Base-by-base conservation (phyloP, 2,329 filamentous ascomycete species). In the Magnaporthales sp. region DNA sequence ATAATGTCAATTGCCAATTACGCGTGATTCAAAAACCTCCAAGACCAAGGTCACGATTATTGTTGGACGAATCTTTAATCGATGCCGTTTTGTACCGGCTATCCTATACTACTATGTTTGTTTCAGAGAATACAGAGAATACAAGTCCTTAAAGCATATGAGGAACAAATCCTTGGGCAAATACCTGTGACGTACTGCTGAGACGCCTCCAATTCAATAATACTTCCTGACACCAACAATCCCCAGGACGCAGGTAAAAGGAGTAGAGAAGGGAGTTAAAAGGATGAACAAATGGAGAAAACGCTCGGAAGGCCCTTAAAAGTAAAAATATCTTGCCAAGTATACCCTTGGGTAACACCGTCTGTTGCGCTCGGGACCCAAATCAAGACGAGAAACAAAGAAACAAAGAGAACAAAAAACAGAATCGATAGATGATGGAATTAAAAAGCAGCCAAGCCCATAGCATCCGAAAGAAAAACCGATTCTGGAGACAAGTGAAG, bases 381-480 rank as follows among this genome's bases (percentile, higher is more conserved):
- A 38, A 8, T 26, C n/a, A 51, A 38, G 7, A 24, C n/a, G 29
- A 24, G 22, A 24, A 29, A 62, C 4, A 30, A 66, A 51, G n/a
- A 26, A 66, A 63, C 63, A 67, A n/a, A 62, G 58, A 46, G 13
- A 51, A 9, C 64, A 56, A 64, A 67, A 61, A 63, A 31, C 29
- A 51, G 32, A n/a, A n/a, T n/a, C n/a, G n/a, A 4, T 26, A 24
- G 31, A 58, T 31, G 46, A 61, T 66, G 31, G 2, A 62, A 61
- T 22, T 66, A 54, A 65, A 68, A 67, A 46, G 24, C 38, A 63
- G 24, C 15, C 27, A 32, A 26, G 38, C 64, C n/a, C 51, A n/a
- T 15, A 64, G 67, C 51, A 26, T 65, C 69, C 67, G 68, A 68
- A 68, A 66, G 67, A 64, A 68, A 68, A 68, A 68, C 69, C 68